These are phyloP conservation scores for Knufia fluminis DNA, from an alignment of 2,329 filamentous ascomycete species.

Conservation along the genomic window DNA sequence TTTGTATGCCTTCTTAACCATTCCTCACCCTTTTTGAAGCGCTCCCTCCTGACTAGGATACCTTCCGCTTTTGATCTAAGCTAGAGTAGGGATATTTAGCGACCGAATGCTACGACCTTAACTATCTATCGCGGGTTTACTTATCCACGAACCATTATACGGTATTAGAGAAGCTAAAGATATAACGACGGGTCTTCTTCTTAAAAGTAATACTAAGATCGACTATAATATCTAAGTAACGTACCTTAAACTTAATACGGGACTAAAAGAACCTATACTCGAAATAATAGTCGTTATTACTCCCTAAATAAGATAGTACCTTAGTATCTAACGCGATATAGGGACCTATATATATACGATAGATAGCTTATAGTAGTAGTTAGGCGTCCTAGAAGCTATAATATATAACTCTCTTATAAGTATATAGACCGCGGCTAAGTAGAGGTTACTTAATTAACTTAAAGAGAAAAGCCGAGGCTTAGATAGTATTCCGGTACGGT, in stretches of 20 bases:
- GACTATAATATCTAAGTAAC: slow-evolving; percentile 15
- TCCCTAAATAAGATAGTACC: slow-evolving; percentile 7
- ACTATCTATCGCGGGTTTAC: slow-evolving; percentile 3
- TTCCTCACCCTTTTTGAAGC: slow-evolving; percentile 2
- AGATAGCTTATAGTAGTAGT: slow-evolving; percentile 11
- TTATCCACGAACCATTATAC: slow-evolving; percentile 8
- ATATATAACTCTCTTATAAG: slow-evolving; percentile 18
- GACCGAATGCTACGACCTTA: slow-evolving; percentile 2
- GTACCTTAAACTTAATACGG: slow-evolving; percentile 13
- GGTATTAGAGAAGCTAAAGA: slow-evolving; percentile 9
- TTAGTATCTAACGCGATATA: slow-evolving; percentile 8
- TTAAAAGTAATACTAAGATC: slow-evolving; percentile 1
- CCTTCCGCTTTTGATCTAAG: not conserved
- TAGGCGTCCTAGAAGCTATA: slow-evolving; percentile 12
- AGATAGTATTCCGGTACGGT: slow-evolving; percentile 14
- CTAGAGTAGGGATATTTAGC: not conserved
- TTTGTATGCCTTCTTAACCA: slow-evolving; percentile 2
- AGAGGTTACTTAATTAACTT: slow-evolving; percentile 17
- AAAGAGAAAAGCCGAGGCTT: slow-evolving; percentile 20
- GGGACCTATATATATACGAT: slow-evolving; percentile 10
- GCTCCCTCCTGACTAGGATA: not conserved
- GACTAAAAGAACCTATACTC: slow-evolving; percentile 20
- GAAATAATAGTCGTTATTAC: slow-evolving; percentile 15
- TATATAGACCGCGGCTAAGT: slow-evolving; percentile 12
- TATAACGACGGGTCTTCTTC: not conserved